These are phyloP conservation scores for carrot (Daucus carota) DNA, from an alignment of 129 eudicot genomes.

Conservation along the genomic window DNA sequence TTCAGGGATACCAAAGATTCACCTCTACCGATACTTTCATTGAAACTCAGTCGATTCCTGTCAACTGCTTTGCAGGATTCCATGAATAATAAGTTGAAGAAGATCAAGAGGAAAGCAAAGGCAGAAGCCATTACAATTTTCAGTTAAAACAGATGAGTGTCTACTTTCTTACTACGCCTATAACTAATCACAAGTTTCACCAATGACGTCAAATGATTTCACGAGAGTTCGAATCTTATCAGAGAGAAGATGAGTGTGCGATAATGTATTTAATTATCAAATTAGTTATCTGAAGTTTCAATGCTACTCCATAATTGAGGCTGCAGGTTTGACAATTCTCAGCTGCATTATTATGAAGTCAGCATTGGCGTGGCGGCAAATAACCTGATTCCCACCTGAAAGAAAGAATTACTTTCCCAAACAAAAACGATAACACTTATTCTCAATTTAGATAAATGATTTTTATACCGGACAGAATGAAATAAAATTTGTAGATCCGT, in stretches of 20 bases:
- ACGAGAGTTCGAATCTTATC: too few relatives aligned
- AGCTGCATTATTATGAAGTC: neutral
- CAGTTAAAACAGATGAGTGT: neutral
- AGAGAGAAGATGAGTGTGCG: too few relatives aligned
- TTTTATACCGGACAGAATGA: neutral
- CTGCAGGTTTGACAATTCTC: neutral
- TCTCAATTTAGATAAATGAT: neutral
- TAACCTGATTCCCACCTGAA: too few relatives aligned
- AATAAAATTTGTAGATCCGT: neutral
- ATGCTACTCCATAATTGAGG: neutral
- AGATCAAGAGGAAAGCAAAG: slow-evolving; percentile 5
- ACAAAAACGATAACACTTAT: neutral
- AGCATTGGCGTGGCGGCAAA: neutral
- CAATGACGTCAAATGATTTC: too few relatives aligned
- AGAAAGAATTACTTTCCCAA: neutral
- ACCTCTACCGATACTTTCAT: slow-evolving; percentile 25
- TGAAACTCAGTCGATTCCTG: slow-evolving; percentile 24
- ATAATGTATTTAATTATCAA: too few relatives aligned
- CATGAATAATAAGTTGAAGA: slow-evolving; percentile 3
- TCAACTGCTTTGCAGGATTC: slow-evolving; percentile 14
- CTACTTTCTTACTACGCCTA: neutral
- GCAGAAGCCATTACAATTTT: neutral
- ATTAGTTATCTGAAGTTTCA: neutral
- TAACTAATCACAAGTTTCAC: too few relatives aligned
- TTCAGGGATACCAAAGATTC: slow-evolving; percentile 38